Base-by-base conservation (phyloP, 2,329 filamentous ascomycete genomes). In the Ophiostoma montium region DNA sequence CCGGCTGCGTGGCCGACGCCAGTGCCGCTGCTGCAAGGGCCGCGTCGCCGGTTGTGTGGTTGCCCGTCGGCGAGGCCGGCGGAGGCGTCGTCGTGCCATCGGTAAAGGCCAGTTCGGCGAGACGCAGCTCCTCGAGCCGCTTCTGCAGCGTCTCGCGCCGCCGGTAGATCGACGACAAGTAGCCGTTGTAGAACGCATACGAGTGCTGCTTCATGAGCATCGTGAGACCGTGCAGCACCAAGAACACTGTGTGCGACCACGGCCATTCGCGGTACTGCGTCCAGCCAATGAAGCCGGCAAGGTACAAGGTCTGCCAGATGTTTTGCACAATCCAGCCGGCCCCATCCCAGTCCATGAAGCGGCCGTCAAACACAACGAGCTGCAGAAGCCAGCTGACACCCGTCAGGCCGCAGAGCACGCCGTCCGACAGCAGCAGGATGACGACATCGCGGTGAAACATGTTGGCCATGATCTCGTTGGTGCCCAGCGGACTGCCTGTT, bases 141-240 rank as follows among this genome's bases (percentile, higher is more conserved):
- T 56, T 59, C 10, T 67, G 59, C n/a, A 76, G 61, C n/a, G 62
- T 58, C 11, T 59, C 55, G 2, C 74, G 67, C 50, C 67, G 68
- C 51, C 74, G 71, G 58, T 79, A 76, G 3, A 76, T 67, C 18
- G 75, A 72, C 3, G 75, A 86, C 46, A 82, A 67, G 54, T 88
- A 75, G 7, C 85, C 84, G 57, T 88, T 89, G 63, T 86, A 88
- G 56, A 86, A 86, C 5, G 81, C 74, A 58, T 86, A 88, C 16
- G 80, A 83, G 60, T 88, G 85, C 63, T 87, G 83, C 67, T 90
- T 90, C 85, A 89, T 89, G 21, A 89, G 61, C 71, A 88, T 82
- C 3, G 84, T 76, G 49, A 89, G 66, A 13, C 78, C 78, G 59
- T 89, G 84, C 16, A 89, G 67, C 10, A 85, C 78, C 46, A 86